Percentiles rank a stretch among this genome's conserved stretches.
Evolutionary conservation across 768 basidiomycete species (phyloP).

Genomic region (Royoungia palumana): DNA sequence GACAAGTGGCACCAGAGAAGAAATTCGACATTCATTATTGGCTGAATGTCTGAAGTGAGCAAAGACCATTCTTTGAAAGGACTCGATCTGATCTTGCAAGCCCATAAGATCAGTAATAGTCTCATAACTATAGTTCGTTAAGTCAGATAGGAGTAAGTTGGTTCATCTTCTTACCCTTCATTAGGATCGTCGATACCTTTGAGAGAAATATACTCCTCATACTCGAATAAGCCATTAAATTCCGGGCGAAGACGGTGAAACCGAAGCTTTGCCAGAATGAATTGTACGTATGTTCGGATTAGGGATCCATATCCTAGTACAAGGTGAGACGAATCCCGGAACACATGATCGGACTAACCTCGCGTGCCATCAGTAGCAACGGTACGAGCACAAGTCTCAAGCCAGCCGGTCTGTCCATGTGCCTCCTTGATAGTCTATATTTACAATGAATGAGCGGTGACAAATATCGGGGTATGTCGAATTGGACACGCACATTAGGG

Average conservation of each 20-base stretch:
- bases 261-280: constrained; percentile 90
- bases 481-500: constrained; percentile 59
- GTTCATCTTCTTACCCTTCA: constrained; percentile 71
- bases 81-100: constrained; percentile 97
- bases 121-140: constrained; percentile 67
- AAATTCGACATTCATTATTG: constrained; percentile 98
- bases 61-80: constrained; percentile 97
- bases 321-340: constrained; percentile 3
- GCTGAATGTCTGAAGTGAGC: constrained; percentile 86
- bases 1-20: constrained; percentile 90
- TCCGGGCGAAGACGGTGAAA: constrained; percentile 95
- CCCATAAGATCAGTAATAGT: constrained; percentile 98
- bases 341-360: constrained; percentile 43
- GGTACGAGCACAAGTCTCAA: constrained; percentile 94
- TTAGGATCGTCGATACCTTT: constrained; percentile 99
- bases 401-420: constrained; percentile 94
- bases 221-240: constrained; percentile 98
- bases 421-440: constrained; percentile 91
- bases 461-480: constrained; percentile 1
- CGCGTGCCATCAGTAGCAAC: constrained; percentile 73
- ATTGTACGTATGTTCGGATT: constrained; percentile 94
- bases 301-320: constrained; percentile 81
- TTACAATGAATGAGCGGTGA: constrained; percentile 9
- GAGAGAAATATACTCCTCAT: constrained; percentile 96
- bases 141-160: constrained; percentile 6